Evolutionary conservation across 176 grass and related monocot species (phyloP).

Genomic region (Bromus sterilis): DNA sequence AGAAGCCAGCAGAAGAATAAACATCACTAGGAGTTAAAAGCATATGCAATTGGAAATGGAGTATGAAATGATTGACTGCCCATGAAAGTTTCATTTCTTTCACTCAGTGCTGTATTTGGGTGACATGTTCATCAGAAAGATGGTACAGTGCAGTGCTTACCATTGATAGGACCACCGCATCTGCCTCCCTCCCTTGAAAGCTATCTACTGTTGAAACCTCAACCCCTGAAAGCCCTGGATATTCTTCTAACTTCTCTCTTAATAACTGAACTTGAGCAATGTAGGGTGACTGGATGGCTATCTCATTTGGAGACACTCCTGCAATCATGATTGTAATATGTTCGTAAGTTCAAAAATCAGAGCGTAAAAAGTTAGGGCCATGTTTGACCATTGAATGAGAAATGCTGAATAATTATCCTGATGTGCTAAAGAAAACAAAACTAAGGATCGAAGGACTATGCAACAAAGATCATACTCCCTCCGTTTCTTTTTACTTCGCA

Average conservation of each 20-base stretch:
- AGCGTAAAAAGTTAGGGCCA: not conserved
- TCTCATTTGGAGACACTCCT: conserved; percentile 66
- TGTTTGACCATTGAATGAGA: not conserved
- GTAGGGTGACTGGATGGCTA: conserved; percentile 88
- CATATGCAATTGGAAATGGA: not conserved
- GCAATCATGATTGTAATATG: conserved; percentile 13
- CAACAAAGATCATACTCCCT: not conserved
- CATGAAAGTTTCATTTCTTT: not conserved
- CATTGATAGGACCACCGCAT: conserved; percentile 93
- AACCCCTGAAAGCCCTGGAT: conserved; percentile 65
- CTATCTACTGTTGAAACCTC: conserved; percentile 92
- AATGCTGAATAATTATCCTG: conserved; percentile 1
- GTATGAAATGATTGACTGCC: not conserved
- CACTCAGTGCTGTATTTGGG: not conserved
- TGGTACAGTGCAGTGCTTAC: conserved; percentile 24
- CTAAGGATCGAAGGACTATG: not conserved
- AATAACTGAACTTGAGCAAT: conserved; percentile 95
- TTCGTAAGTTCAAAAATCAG: conserved; percentile 19
- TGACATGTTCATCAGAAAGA: not conserved
- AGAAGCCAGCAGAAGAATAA: not conserved
- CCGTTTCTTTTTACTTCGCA: too few relatives aligned
- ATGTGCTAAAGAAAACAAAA: not conserved
- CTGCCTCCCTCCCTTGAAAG: conserved; percentile 90
- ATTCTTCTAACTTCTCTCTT: conserved; percentile 68
- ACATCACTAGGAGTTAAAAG: not conserved